phyloP scores from a whole-genome alignment of 805 yeast genomes.

The Kazachstania viticola region DNA sequence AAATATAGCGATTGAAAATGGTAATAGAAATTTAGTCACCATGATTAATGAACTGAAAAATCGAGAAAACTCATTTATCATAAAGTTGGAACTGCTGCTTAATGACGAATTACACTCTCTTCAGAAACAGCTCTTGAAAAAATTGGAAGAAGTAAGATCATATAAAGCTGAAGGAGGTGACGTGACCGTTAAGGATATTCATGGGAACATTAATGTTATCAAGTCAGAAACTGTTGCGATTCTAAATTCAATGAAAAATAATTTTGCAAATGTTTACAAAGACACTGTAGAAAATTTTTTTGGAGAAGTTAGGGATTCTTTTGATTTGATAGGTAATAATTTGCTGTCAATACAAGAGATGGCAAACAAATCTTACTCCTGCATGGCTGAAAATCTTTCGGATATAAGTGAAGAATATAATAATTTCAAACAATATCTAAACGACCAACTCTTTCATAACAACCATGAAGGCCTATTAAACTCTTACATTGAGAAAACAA shows the following conservation, averaged over 20 bases:
- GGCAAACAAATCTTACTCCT: slow-evolving; percentile 9
- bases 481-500: slow-evolving; percentile 16
- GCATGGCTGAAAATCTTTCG: slow-evolving; percentile 18
- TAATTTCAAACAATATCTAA: slow-evolving; percentile 21
- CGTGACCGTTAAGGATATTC: slow-evolving; percentile 7
- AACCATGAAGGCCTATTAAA: slow-evolving; percentile 15
- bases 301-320: slow-evolving; percentile 15
- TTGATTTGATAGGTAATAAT: slow-evolving; percentile 10
- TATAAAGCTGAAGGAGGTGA: slow-evolving; percentile 3
- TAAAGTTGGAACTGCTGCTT: slow-evolving; percentile 14
- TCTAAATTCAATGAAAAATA: slow-evolving; percentile 9
- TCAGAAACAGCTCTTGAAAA: slow-evolving; percentile 8
- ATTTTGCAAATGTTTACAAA: slow-evolving; percentile 15
- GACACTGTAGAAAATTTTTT: slow-evolving; percentile 15
- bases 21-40: slow-evolving; percentile 12
- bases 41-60: slow-evolving; percentile 13
- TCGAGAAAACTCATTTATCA: slow-evolving; percentile 12
- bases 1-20: slow-evolving; percentile 14
- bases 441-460: slow-evolving; percentile 21
- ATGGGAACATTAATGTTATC: slow-evolving; percentile 12
- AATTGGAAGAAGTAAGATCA: slow-evolving; percentile 5
- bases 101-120: slow-evolving; percentile 15
- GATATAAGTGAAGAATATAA: slow-evolving; percentile 25
- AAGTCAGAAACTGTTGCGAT: slow-evolving; percentile 10
- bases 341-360: slow-evolving; percentile 10